Evolutionary conservation across 1,139 yeast species (phyloP), one percentile per base, ranked within the genome.

Genomic region (Yarrowia galli): DNA sequence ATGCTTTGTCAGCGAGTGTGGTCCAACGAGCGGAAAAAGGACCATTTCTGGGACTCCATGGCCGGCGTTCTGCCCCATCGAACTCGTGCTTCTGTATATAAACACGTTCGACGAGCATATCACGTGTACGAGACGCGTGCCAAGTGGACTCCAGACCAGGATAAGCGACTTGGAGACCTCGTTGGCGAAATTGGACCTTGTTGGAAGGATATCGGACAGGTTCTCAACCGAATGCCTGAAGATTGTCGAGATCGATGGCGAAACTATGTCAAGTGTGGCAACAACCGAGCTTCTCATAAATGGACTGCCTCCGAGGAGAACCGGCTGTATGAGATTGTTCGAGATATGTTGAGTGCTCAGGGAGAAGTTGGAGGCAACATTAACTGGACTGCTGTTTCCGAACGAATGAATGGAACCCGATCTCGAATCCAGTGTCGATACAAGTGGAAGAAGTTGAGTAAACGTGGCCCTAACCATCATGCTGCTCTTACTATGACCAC

Each of bases 161-260:
- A 93, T 76, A 84, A 80, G 48, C 83, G 83, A 67, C 81, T 93
- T 68, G 85, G 87, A 1, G 83, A 83, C 68, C 80, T 91, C 67
- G 91, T 91, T 6, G 79, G 83, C 10, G 86, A 87, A 46, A 85
- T 87, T 71, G 91, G 88, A 69, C 92, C 95, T 16, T 91, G 89
- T 74, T 92, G 98, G 98, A 90, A 91, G 72, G 83, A 83, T 56
- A 89, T 92, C 70, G 97, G 97, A 2, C 84, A 84, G 68, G 79
- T 82, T 10, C 81, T 92, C 86, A 91, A 91, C 15, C 84, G 98
- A 74, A 93, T 93, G 98, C 98, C 98, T 0, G 98, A 93, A 75
- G 98, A 93, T 79, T 92, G 98, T 77, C 84, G 98, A 72, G 98
- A 93, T 76, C 83, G 98, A 71, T 93, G 97, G 97, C 84, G 98